Percentiles rank a stretch among this genome's conserved stretches.
Conservation (phyloP, 352 stramenopile species). For the Globisporangium okanoganense region DNA sequence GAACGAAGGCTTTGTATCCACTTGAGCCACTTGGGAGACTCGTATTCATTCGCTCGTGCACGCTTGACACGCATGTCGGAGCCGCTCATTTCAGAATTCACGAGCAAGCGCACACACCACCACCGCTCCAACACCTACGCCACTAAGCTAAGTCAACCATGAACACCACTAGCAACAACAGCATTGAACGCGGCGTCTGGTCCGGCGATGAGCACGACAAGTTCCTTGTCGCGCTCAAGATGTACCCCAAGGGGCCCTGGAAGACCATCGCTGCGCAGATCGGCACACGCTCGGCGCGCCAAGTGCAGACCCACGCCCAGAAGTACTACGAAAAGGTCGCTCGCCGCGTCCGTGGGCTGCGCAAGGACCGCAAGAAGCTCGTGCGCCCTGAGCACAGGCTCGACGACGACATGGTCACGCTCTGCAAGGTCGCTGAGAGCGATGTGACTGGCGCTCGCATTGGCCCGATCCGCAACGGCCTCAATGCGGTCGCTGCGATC, state of each 20-base stretch:
- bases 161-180: neutral
- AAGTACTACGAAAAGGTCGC: conserved; percentile 77
- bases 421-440: conserved; percentile 13
- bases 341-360: conserved; percentile 49
- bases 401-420: conserved; percentile 30
- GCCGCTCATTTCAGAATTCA: conserved; percentile 12
- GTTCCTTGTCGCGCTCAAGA: conserved; percentile 23
- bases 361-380: conserved; percentile 50
- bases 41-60: neutral
- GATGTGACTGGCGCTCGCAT: conserved; percentile 15
- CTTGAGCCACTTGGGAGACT: neutral
- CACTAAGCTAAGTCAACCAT: neutral
- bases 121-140: no score
- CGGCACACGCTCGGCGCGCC: conserved; percentile 41
- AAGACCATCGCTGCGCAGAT: conserved; percentile 25
- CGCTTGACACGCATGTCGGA: neutral
- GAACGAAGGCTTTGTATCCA: conserved; percentile 2
- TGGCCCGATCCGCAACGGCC: conserved; percentile 12
- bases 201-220: conserved; percentile 30
- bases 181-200: conserved; percentile 18
- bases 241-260: conserved; percentile 30
- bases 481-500: conserved; percentile 13
- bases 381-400: conserved; percentile 55
- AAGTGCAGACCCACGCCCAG: conserved; percentile 58
- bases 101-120: conserved; percentile 7